These are phyloP conservation scores for Taphrina sp. DNA, from an alignment of 1,139 yeast species.

Conservation along the genomic window DNA sequence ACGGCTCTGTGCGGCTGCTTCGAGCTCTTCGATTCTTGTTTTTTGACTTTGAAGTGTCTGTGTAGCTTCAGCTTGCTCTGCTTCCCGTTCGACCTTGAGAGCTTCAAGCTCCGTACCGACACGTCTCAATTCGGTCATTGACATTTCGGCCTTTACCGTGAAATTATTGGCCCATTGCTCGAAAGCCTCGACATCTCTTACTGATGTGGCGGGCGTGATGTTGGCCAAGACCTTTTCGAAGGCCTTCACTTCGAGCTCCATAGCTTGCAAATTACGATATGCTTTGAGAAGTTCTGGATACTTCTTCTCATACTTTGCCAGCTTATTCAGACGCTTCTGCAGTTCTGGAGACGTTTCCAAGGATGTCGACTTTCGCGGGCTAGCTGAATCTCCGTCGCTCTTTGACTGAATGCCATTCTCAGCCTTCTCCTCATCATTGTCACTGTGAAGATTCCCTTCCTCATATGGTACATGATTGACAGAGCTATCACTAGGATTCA, in stretches of 20 bases:
- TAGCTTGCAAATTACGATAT: conserved; percentile 21
- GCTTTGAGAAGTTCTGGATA: conserved; percentile 57
- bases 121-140: conserved; percentile 52
- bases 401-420: neutral
- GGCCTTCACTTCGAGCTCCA: neutral
- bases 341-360: conserved; percentile 46
- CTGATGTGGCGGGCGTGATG: conserved; percentile 72
- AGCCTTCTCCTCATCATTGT: conserved; percentile 14
- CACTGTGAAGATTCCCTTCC: conserved; percentile 21
- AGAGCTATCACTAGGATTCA: neutral
- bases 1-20: conserved; percentile 30
- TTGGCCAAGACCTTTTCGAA: conserved; percentile 76
- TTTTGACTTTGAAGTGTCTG: conserved; percentile 9
- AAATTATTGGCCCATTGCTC: conserved; percentile 69
- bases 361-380: neutral
- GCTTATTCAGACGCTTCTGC: conserved; percentile 66
- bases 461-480: conserved; percentile 3
- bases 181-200: conserved; percentile 67
- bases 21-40: conserved; percentile 24
- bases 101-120: conserved; percentile 38
- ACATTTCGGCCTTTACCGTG: conserved; percentile 59
- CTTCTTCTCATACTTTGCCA: conserved; percentile 82
- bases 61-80: conserved; percentile 18
- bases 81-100: conserved; percentile 27
- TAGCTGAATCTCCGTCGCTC: neutral